These are phyloP conservation scores for Pinus albicaulis DNA, from an alignment of 75 land plant genomes.

Conservation along the genomic window DNA sequence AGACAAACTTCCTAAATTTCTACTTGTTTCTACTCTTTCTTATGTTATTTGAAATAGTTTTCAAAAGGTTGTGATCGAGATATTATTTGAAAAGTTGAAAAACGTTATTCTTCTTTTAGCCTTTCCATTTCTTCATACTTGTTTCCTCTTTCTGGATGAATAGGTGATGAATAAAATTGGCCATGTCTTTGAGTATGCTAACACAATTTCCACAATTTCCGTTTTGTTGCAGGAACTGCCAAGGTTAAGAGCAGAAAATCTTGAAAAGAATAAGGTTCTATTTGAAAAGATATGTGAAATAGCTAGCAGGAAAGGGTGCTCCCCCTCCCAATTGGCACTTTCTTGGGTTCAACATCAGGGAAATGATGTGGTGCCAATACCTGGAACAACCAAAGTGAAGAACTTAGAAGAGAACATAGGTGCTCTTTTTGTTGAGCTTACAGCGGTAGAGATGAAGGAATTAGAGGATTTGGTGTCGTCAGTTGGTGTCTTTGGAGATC, in stretches of 20 bases:
- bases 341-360: conserved; percentile 81
- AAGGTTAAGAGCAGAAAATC: conserved; percentile 37
- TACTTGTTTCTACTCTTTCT: no score
- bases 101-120: no score
- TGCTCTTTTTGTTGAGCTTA: conserved; percentile 40
- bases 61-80: no score
- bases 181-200: no score
- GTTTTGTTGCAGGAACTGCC: conserved; percentile 11
- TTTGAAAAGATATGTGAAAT: conserved; percentile 32
- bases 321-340: conserved; percentile 56
- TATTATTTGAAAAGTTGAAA: no score
- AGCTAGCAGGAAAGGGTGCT: conserved; percentile 47
- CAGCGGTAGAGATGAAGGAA: conserved; percentile 47
- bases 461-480: conserved; percentile 42
- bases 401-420: conserved; percentile 46
- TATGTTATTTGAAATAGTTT: no score
- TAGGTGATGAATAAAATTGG: no score
- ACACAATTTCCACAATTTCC: no score
- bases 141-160: no score
- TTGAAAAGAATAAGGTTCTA: conserved; percentile 37
- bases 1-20: no score
- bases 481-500: conserved; percentile 46
- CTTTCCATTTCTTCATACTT: no score
- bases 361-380: conserved; percentile 55
- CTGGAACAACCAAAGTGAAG: conserved; percentile 59